These are phyloP conservation scores for Xylariaceae sp. DNA, from an alignment of 2,329 filamentous ascomycete species.

Conservation along the genomic window DNA sequence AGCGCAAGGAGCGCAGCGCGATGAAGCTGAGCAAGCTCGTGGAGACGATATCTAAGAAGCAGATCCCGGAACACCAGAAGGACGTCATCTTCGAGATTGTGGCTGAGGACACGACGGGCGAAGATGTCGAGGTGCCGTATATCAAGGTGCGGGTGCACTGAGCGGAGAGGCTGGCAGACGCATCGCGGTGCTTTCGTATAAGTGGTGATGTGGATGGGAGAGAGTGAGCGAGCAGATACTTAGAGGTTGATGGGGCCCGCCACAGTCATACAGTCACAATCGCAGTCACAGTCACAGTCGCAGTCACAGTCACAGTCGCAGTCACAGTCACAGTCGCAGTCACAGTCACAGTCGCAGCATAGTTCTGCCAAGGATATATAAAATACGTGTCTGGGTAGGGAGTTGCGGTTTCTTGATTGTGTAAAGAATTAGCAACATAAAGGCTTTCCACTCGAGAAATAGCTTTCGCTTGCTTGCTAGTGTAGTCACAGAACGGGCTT, in stretches of 20 bases:
- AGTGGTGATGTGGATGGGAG: slow-evolving; percentile 1
- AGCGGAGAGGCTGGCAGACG: not conserved
- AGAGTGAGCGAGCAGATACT: not conserved
- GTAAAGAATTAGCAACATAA: no score
- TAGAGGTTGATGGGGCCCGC: slow-evolving; percentile 10
- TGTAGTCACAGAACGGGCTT: no score
- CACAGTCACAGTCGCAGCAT: not conserved
- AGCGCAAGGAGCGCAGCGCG: slow-evolving; percentile 74
- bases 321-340: no score
- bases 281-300: not conserved
- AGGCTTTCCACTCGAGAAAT: no score
- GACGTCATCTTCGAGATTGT: slow-evolving; percentile 97
- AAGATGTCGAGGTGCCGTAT: slow-evolving; percentile 96
- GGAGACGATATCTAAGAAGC: slow-evolving; percentile 85
- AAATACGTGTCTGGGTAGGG: no score
- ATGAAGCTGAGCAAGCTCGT: slow-evolving; percentile 87
- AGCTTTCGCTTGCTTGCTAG: no score
- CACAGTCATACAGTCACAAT: no score
- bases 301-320: no score
- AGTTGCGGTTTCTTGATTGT: no score
- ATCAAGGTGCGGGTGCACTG: slow-evolving; percentile 75
- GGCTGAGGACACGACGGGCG: slow-evolving; percentile 78
- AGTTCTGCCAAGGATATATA: not conserved
- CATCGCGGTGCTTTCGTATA: no score
- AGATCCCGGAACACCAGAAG: slow-evolving; percentile 84